Evolutionary conservation across 805 yeast species (phyloP).

Genomic region (Allodekkera sacchari): DNA sequence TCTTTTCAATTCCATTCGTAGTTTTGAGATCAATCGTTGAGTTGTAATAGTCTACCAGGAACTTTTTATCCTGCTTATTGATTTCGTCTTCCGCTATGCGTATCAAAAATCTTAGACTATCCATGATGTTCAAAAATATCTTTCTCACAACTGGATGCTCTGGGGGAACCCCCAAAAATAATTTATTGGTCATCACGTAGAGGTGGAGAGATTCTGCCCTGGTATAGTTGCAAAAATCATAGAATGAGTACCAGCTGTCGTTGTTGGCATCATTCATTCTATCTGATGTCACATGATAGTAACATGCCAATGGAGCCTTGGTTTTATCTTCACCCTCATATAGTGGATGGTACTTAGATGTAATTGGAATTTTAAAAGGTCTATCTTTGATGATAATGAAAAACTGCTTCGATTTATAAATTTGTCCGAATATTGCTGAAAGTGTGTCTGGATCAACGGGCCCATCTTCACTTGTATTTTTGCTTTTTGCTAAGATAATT

Average conservation of each 20-base stretch:
- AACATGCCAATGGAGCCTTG: conserved; percentile 12
- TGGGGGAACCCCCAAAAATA: conserved; percentile 13
- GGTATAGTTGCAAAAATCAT: conserved; percentile 19
- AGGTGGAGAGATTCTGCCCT: conserved; percentile 29
- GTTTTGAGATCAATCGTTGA: conserved; percentile 12
- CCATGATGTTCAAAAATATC: conserved; percentile 12
- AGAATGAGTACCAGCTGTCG: conserved; percentile 21
- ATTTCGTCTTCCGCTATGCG: conserved; percentile 11
- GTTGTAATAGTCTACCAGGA: conserved; percentile 14
- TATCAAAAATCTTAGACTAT: conserved; percentile 16
- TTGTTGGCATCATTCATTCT: conserved; percentile 1
- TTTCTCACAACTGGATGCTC: conserved; percentile 11
- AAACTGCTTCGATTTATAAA: conserved; percentile 17
- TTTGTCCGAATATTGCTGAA: conserved; percentile 13
- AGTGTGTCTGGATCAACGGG: conserved; percentile 9
- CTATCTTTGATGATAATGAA: conserved; percentile 14
- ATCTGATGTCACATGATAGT: conserved; percentile 8
- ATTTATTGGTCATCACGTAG: conserved; percentile 24
- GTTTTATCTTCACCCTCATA: conserved; percentile 19
- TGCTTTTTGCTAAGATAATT: conserved; percentile 11
- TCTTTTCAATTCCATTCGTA: conserved; percentile 3
- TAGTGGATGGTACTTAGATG: conserved; percentile 21
- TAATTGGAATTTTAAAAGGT: conserved; percentile 17
- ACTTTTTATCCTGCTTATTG: conserved; percentile 9
- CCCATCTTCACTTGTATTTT: background rate